A percentile compares a stretch with the other conserved stretches of the same genome.
phyloP scores from a whole-genome alignment of 2,329 filamentous ascomycete genomes.

The Sclerotinia subarctica region DNA sequence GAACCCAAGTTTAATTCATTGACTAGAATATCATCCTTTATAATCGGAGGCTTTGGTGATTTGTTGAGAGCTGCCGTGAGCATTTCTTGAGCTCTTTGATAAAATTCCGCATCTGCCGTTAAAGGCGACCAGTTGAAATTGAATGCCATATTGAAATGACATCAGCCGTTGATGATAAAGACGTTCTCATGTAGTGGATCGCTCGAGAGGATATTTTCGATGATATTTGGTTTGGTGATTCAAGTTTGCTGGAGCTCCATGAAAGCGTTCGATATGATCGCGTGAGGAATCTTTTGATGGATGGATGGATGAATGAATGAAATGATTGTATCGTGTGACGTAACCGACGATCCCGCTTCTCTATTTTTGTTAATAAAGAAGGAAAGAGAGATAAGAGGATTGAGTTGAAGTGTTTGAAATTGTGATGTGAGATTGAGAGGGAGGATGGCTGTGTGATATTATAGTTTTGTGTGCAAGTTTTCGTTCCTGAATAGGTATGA shows the following conservation, averaged over 20 bases:
- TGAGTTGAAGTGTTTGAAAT: neutral
- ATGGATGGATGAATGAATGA: neutral
- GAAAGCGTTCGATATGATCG: conserved; percentile 17
- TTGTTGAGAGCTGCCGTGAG: conserved; percentile 96
- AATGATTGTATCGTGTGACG: conserved; percentile 1
- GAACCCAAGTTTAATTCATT: conserved; percentile 96
- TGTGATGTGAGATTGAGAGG: neutral
- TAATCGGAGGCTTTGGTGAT: conserved; percentile 95
- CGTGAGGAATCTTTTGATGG: neutral
- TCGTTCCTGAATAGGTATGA: neutral
- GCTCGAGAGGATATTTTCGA: conserved; percentile 27
- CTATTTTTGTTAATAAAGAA: neutral
- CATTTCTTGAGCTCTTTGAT: conserved; percentile 86
- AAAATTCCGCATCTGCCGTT: conserved; percentile 89
- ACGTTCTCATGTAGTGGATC: neutral
- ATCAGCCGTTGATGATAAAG: conserved; percentile 29
- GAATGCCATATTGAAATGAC: conserved; percentile 74
- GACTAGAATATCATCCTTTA: conserved; percentile 98
- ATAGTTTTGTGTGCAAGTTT: no score
- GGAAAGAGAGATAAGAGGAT: neutral
- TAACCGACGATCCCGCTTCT: neutral
- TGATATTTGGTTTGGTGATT: conserved; percentile 26
- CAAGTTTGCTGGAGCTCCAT: neutral
- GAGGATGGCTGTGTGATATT: neutral
- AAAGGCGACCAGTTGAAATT: conserved; percentile 99